phyloP scores from a whole-genome alignment of 2,329 filamentous ascomycete species.

The Fusarium sterilihyphosum region DNA sequence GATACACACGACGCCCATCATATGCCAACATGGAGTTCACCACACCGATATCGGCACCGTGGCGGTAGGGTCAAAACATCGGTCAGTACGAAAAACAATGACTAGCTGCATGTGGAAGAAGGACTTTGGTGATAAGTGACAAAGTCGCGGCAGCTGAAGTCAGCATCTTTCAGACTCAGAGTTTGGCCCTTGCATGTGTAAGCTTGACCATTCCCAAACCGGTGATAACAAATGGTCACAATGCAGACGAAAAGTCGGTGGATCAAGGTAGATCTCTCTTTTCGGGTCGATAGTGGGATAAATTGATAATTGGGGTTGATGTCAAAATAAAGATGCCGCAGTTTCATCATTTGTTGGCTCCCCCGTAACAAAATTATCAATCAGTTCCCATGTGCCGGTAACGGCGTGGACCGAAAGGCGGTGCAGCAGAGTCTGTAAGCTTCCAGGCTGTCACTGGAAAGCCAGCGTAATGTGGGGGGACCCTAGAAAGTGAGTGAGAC shows the following conservation, averaged over 20 bases:
- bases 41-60: not conserved
- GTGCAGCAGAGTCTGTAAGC: not conserved
- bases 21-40: not conserved
- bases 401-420: not conserved
- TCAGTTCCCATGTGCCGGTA: not conserved
- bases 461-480: constrained; percentile 1
- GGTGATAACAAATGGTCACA: not conserved
- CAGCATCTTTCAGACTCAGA: not conserved
- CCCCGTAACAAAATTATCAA: not conserved
- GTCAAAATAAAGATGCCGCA: not conserved
- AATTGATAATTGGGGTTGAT: not conserved
- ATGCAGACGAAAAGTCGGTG: not conserved
- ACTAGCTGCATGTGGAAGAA: constrained; percentile 7
- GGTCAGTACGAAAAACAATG: not conserved
- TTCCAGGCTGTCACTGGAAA: not conserved
- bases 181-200: not conserved
- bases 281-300: not conserved
- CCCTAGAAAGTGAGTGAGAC: not conserved
- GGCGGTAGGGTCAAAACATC: not conserved
- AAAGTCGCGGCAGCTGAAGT: not conserved
- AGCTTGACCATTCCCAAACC: not conserved
- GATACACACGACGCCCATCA: not conserved
- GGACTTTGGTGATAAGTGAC: constrained; percentile 16
- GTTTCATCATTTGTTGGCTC: not conserved
- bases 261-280: not conserved